Evolutionary conservation across 2,329 filamentous ascomycete species (phyloP), one percentile per base, ranked within the genome.

Genomic region (Pseudomassariella vexata): DNA sequence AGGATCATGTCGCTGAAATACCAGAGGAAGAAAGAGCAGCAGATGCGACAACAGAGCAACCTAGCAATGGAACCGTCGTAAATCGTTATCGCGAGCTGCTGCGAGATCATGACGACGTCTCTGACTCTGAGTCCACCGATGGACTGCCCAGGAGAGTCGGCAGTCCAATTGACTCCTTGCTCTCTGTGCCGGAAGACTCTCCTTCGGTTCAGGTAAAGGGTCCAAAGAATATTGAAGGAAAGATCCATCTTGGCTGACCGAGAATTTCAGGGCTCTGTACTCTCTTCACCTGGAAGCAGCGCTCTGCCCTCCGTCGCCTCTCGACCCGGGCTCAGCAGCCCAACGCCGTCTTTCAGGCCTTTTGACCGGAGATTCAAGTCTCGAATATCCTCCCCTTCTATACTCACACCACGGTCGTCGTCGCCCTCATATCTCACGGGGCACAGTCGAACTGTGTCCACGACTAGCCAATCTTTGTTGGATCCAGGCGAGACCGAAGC

Each of bases 331-430:
- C 60, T 83, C 23, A 63, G 62, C 42, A 87, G 82, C 46, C 81
- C 86, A 10, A 85, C 83, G 11, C 85, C 85, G 14, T 88, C 86
- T 11, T 83, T 95, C 48, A 79, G 90, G 50, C 90, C 92, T 5
- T 98, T 98, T 57, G 92, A 98, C 55, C 79, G 87, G 42, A 80
- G 92, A 35, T 98, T 98, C 60, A 88, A 94, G 54, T 90, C 90
- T 11, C 81, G 89, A 28, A 76, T 95, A 42, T 68, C 71, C 37
- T 79, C 81, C 8, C 76, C 82, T 10, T 64, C 65, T 28, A 52
- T 59, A 19, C 55, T 71, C 16, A 78, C 78, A 17, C 79, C 84
- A 19, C 76, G 89, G 36, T 71, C 83, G 6, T 70, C 73, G 2
- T 95, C 89, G 1, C 88, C 88, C 2, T 85, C 81, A 9, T 84